These are phyloP conservation scores for Pseudopyricularia javanii DNA, from an alignment of 2,329 filamentous ascomycete species.

Conservation along the genomic window DNA sequence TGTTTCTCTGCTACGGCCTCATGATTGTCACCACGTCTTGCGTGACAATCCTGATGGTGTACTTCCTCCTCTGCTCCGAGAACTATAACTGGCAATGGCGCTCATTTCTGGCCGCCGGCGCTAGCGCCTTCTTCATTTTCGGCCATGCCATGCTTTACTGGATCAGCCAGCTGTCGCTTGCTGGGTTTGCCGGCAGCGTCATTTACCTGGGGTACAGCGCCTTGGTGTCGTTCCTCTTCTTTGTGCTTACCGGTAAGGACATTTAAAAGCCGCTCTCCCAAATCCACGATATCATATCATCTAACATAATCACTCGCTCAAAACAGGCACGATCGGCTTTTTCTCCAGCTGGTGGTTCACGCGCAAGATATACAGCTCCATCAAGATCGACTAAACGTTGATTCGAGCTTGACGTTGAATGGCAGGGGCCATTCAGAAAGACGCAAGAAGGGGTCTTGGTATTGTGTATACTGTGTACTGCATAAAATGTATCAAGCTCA, in stretches of 20 bases:
- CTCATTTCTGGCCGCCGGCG: slow-evolving; percentile 81
- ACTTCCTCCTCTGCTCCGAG: slow-evolving; percentile 90
- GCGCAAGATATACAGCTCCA: slow-evolving; percentile 87
- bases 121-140: slow-evolving; percentile 86
- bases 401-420: neutral
- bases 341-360: slow-evolving; percentile 92
- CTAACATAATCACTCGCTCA: slow-evolving; percentile 7
- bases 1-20: slow-evolving; percentile 93
- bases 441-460: neutral
- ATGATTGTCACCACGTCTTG: slow-evolving; percentile 94
- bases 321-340: slow-evolving; percentile 81
- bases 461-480: neutral
- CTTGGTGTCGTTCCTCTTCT: slow-evolving; percentile 81
- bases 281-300: slow-evolving; percentile 47
- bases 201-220: slow-evolving; percentile 90
- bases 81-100: slow-evolving; percentile 99
- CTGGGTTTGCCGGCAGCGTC: slow-evolving; percentile 73
- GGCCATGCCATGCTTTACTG: slow-evolving; percentile 85
- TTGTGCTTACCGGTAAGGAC: slow-evolving; percentile 78
- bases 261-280: slow-evolving; percentile 60
- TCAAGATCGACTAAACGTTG: slow-evolving; percentile 74
- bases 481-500: slow-evolving; percentile 2
- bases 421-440: neutral
- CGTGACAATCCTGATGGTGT: slow-evolving; percentile 87
- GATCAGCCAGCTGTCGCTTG: slow-evolving; percentile 74